Conservation (phyloP, 208 protist species). For the Trypanosoma avium region DNA sequence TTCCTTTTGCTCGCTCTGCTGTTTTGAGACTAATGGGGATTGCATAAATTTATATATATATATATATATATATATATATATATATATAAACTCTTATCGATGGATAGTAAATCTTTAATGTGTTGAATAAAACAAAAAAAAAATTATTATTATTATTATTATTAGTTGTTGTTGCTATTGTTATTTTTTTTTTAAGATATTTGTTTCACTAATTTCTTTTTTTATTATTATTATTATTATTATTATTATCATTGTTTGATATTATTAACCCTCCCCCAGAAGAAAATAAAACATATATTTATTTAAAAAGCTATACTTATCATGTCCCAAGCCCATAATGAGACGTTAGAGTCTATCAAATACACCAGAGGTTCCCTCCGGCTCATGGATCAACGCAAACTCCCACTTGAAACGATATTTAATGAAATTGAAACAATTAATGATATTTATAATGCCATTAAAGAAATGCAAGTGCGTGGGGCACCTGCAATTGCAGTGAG, state of each 20-base stretch:
- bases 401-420: slow-evolving; percentile 80
- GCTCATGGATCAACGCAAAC: slow-evolving; percentile 83
- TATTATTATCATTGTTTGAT: neutral
- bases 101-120: too few species aligned
- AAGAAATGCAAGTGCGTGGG: slow-evolving; percentile 94
- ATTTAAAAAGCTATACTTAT: neutral
- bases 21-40: slow-evolving; percentile 22
- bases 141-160: too few species aligned
- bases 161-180: neutral
- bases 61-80: slow-evolving; percentile 9
- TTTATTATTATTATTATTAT: neutral
- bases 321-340: slow-evolving; percentile 49
- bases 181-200: neutral
- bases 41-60: neutral
- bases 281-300: neutral
- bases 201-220: too few species aligned
- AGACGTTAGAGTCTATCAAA: slow-evolving; percentile 82
- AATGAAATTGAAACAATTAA: slow-evolving; percentile 81
- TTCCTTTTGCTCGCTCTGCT: slow-evolving; percentile 62
- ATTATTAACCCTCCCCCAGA: neutral
- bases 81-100: neutral
- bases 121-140: too few species aligned
- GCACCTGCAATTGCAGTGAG: slow-evolving; percentile 96
- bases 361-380: slow-evolving; percentile 59
- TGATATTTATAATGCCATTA: slow-evolving; percentile 89